Conservation (phyloP, 768 basidiomycete genomes). For the Russula sp. region DNA sequence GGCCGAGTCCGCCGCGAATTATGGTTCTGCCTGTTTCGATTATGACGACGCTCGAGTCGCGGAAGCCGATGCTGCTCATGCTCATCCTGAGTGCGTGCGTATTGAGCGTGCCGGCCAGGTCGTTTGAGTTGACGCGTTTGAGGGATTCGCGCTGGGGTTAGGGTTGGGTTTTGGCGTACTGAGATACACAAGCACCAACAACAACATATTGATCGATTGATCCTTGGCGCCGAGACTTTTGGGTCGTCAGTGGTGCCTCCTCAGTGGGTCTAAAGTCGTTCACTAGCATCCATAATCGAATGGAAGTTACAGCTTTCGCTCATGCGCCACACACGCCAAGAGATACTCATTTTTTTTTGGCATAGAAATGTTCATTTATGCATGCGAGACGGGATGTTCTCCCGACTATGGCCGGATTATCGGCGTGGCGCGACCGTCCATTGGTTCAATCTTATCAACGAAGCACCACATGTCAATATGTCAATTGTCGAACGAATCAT, state of each 20-base stretch:
- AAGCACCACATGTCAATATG: neutral
- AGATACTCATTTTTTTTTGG: constrained; percentile 7
- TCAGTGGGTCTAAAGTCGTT: neutral
- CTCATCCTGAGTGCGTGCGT: neutral
- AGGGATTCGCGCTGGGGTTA: constrained; percentile 7
- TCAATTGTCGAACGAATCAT: constrained; percentile 1
- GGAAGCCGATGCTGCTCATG: constrained; percentile 57
- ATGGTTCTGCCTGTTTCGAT: constrained; percentile 73
- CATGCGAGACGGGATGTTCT: neutral
- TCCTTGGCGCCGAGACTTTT: constrained; percentile 11
- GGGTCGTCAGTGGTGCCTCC: neutral
- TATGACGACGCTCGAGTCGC: constrained; percentile 77
- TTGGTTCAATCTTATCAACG: constrained; percentile 13
- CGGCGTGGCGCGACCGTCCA: neutral
- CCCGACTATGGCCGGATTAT: constrained; percentile 1
- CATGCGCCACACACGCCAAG: constrained; percentile 10
- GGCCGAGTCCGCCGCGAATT: constrained; percentile 73
- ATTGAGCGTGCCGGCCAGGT: no score
- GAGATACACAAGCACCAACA: neutral
- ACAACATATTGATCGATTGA: no score
- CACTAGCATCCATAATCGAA: neutral
- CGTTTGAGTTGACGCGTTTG: neutral
- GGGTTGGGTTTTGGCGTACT: constrained; percentile 1
- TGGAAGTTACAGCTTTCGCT: constrained; percentile 1
- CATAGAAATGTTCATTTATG: neutral